Base-by-base conservation (phyloP, 176 grass and related monocot species). In the Ensete glaucum region DNA sequence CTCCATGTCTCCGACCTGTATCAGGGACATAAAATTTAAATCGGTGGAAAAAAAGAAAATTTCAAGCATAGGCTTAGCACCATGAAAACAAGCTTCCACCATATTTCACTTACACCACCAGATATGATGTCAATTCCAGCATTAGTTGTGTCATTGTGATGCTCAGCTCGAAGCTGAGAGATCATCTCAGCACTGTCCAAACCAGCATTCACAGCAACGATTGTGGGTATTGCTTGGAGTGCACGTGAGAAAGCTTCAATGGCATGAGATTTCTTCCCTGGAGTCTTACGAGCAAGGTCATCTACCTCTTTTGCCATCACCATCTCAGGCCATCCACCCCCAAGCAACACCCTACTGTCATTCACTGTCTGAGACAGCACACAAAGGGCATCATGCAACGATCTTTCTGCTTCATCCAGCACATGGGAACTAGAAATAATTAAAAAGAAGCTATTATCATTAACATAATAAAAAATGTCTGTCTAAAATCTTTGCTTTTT, bases 291-390 rank as follows among this genome's bases (percentile, higher is more conserved):
- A 60, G 94, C 94, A 72, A 93, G 88, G 27, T 87, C 88, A 57
- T 91, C 94, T 8, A 93, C 94, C 67, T 86, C 90, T 81, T 91
- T 98, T 53, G 88, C 73, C 90, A 98, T 98, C 48, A 91, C 74
- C 88, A 98, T 93, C 86, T 98, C 94, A 17, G 90, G 90, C 90
- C 95, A 98, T 80, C 95, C 95, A 80, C 95, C 90, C 0, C 95
- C 95, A 71, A 93, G 85, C 24, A 98, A 67, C 12, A 98, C 95
- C 68, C 88, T 85, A 57, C 80, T 91, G 65, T 98, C 95, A 53
- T 91, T 92, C 67, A 98, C 86, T 58, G 95, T 98, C 63, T 98
- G 95, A 0, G 90, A 91, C 64, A 98, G 88, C 71, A 91, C 95
- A 64, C 88, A 98, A 0, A 98, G 71, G 21, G 95, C 95, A 79